Percentiles rank a stretch among this genome's conserved stretches.
Conservation (phyloP, 345 rosid genomes). For the Salix arbutifolia region DNA sequence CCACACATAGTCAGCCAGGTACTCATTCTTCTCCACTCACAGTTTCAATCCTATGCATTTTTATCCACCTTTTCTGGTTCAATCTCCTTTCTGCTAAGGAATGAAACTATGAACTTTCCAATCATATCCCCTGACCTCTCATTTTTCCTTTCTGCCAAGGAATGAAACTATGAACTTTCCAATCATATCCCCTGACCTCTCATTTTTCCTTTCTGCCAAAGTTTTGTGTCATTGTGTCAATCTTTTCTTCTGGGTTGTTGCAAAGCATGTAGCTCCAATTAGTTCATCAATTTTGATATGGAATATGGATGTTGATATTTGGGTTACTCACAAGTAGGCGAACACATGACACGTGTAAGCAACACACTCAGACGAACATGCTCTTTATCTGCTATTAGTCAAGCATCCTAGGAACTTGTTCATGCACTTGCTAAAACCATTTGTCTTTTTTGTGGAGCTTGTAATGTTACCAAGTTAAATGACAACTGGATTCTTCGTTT, state of each 20-base stretch:
- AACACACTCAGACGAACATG: too few species aligned
- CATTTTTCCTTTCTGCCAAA: neutral
- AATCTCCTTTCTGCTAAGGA: neutral
- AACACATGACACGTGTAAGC: too few species aligned
- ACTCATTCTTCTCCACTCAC: neutral
- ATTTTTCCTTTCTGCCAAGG: neutral
- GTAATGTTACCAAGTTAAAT: neutral
- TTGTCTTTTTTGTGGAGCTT: neutral
- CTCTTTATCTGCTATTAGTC: too few species aligned
- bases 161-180: neutral
- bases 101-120: neutral
- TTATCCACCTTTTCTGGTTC: neutral
- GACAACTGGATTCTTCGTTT: neutral
- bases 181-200: neutral
- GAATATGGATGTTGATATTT: neutral
- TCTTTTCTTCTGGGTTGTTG: too few species aligned
- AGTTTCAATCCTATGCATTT: neutral
- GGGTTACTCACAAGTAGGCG: too few species aligned
- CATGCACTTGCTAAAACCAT: too few species aligned
- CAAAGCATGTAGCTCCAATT: too few species aligned
- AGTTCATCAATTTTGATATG: neutral
- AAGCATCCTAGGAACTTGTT: too few species aligned
- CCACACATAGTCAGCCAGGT: conserved; percentile 84
- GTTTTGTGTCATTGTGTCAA: too few species aligned
- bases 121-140: neutral